These are phyloP conservation scores for Neobulgaria alba DNA, from an alignment of 2,329 filamentous ascomycete species.

Conservation along the genomic window DNA sequence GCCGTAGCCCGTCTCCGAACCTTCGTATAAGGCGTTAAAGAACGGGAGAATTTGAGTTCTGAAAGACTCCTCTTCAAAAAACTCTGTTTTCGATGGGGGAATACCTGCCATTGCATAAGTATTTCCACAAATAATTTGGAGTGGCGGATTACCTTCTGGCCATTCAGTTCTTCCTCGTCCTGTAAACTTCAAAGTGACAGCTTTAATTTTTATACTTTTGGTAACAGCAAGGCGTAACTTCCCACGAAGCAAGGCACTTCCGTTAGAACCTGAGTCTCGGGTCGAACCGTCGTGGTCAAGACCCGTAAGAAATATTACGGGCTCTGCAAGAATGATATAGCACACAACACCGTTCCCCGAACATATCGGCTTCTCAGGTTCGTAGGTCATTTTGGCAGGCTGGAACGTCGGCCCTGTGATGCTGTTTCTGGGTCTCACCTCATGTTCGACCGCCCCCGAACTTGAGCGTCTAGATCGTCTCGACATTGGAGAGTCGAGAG, in stretches of 20 bases:
- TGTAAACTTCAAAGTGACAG: constrained; percentile 76
- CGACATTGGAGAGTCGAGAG: constrained; percentile 14
- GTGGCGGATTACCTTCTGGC: constrained; percentile 60
- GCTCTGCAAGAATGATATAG: constrained; percentile 67
- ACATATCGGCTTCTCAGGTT: constrained; percentile 58
- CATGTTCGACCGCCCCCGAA: not conserved
- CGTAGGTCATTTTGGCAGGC: constrained; percentile 21
- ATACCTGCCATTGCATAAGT: too few relatives aligned
- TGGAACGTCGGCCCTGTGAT: too few relatives aligned
- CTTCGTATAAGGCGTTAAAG: constrained; percentile 68
- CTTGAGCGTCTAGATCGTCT: constrained; percentile 7
- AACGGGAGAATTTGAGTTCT: constrained; percentile 87
- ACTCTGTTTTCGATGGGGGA: constrained; percentile 75
- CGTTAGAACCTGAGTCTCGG: constrained; percentile 17
- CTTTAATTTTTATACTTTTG: constrained; percentile 89
- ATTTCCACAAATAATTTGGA: too few relatives aligned
- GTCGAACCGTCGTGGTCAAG: constrained; percentile 50
- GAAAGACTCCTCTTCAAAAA: constrained; percentile 75
- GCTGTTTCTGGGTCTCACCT: not conserved
- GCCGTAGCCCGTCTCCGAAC: constrained; percentile 50
- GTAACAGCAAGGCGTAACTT: constrained; percentile 73
- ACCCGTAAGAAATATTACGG: constrained; percentile 70
- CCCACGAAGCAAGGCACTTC: constrained; percentile 75
- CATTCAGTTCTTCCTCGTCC: constrained; percentile 86
- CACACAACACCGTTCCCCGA: constrained; percentile 68